Evolutionary conservation across 2,329 filamentous ascomycete genomes (phyloP), one percentile per base, ranked within the genome.

Genomic region (Leptodontidium sp.): DNA sequence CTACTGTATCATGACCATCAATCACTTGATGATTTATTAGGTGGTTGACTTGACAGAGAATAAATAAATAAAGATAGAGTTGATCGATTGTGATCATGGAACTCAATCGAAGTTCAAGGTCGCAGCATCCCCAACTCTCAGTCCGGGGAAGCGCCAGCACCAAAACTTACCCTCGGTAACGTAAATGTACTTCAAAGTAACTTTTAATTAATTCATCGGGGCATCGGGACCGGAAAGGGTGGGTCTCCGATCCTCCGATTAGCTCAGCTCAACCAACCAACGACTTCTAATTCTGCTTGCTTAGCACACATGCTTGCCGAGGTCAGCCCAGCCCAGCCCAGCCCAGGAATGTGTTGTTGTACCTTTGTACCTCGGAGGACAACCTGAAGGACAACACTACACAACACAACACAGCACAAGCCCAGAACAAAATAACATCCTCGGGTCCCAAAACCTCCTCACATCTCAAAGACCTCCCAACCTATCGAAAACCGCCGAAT

Each of bases 401-500:
- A 35, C 32, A 40, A 40, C 38, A 40, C 38, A 40, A 40, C 38
- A 32, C 26, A 55, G 26, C 26, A 7, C 29, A 55, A 17, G 52
- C 2, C 52, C 11, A 35, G 32, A 35, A 7, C 29, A 55, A 29
- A 53, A 12, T 2, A 21, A 14, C n/a, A 38, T 12, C 35, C 6
- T 43, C 55, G 43, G 29, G 26, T 55, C 32, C 35, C 26, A 35
- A 12, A 29, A 6, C n/a, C 3, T 21, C 29, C 3, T 32, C 21
- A 35, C 17, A 15, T 17, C 15, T 58, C 29, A 21, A 58, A 38
- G 55, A 55, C 26, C 52, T 35, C 5, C 15, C 14, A 15, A 55
- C 52, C 52, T 55, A 55, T 55, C 52, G 52, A 55, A 55, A 35
- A 3, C 55, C 55, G 40, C 55, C 55, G 55, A 52, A 43, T 26